These are phyloP conservation scores for Kwoniella dejecticola DNA, from an alignment of 768 basidiomycete species.

Conservation along the genomic window DNA sequence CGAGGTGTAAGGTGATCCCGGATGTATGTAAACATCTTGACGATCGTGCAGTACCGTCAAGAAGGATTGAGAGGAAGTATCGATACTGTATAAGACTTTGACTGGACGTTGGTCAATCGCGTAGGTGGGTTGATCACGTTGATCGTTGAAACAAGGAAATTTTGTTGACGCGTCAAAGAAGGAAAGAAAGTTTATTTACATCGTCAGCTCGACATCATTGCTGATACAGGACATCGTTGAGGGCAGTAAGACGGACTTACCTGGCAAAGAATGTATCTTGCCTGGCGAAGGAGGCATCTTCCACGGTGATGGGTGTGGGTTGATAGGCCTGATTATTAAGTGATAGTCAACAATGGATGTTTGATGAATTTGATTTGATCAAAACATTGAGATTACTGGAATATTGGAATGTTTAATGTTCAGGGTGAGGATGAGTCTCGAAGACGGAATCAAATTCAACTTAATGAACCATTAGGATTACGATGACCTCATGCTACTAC, in stretches of 20 bases:
- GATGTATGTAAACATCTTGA: constrained; percentile 47
- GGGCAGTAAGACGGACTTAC: constrained; percentile 20
- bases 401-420: too few relatives aligned
- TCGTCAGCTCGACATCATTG: neutral
- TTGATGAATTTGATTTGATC: too few relatives aligned
- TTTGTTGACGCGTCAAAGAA: constrained; percentile 12
- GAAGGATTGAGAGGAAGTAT: constrained; percentile 40
- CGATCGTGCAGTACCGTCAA: constrained; percentile 38
- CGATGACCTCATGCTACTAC: neutral
- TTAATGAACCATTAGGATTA: neutral
- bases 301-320: too few relatives aligned
- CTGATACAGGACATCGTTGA: neutral
- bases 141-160: neutral
- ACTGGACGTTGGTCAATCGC: constrained; percentile 21
- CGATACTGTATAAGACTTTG: constrained; percentile 47
- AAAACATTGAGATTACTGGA: too few relatives aligned
- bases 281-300: constrained; percentile 47
- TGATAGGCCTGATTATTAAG: neutral
- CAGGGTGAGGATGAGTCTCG: neutral
- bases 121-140: neutral
- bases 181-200: constrained; percentile 2
- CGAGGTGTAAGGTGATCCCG: constrained; percentile 10
- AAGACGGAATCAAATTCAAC: constrained; percentile 14
- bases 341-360: constrained; percentile 1
- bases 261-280: constrained; percentile 44